Conservation (phyloP, 495 filamentous ascomycete genomes). For the Halenospora varia region DNA sequence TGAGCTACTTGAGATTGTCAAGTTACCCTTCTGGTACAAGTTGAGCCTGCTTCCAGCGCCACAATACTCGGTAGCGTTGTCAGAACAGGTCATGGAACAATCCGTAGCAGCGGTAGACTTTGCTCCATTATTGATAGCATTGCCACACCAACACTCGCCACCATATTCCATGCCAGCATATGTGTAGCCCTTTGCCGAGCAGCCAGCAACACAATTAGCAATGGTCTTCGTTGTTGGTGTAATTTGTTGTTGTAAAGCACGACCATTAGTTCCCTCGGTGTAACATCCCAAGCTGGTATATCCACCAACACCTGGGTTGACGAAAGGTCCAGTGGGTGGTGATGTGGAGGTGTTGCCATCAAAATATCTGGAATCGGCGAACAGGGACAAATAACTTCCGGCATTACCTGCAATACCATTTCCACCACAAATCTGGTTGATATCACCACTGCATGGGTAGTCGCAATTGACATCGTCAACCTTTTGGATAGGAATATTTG, state of each 20-base stretch:
- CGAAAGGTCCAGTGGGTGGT: slow-evolving; percentile 15
- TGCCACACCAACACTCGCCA: slow-evolving; percentile 24
- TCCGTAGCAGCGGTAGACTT: slow-evolving; percentile 24
- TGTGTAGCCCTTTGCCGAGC: slow-evolving; percentile 1
- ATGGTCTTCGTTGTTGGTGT: slow-evolving; percentile 35
- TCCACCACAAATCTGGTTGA: slow-evolving; percentile 33
- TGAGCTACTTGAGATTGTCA: neutral
- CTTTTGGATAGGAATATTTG: slow-evolving; percentile 24
- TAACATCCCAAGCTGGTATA: slow-evolving; percentile 30
- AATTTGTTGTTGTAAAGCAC: slow-evolving; percentile 17
- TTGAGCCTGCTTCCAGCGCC: slow-evolving; percentile 18
- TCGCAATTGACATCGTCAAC: slow-evolving; percentile 33
- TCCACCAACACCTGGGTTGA: slow-evolving; percentile 25
- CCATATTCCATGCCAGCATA: slow-evolving; percentile 27
- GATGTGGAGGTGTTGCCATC: slow-evolving; percentile 5
- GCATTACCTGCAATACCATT: slow-evolving; percentile 29
- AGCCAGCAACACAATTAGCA: slow-evolving; percentile 13
- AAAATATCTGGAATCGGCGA: slow-evolving; percentile 17
- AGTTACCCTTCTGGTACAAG: slow-evolving; percentile 3
- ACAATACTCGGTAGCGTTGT: slow-evolving; percentile 23
- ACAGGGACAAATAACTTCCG: slow-evolving; percentile 34
- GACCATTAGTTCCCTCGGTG: slow-evolving; percentile 32
- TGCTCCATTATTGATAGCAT: slow-evolving; percentile 24
- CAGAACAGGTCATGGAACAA: slow-evolving; percentile 39
- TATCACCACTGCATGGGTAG: slow-evolving; percentile 32